phyloP scores from a whole-genome alignment of 176 grass and related monocot genomes.

The Juncus inflexus region DNA sequence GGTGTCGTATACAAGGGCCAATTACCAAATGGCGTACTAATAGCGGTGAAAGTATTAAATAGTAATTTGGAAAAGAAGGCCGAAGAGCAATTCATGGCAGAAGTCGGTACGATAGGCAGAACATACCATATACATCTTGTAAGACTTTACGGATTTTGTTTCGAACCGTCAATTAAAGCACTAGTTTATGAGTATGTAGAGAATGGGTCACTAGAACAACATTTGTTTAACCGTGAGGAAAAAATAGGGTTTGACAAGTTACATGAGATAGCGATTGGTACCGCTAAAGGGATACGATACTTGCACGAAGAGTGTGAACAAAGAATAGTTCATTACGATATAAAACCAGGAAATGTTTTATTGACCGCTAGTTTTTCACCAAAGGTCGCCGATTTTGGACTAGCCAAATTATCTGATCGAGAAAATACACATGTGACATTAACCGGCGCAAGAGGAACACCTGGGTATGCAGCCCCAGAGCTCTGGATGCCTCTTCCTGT shows the following conservation, averaged over 20 bases:
- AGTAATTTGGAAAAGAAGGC: conserved; percentile 35
- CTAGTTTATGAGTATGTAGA: conserved; percentile 69
- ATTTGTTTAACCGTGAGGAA: conserved; percentile 31
- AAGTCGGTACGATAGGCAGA: conserved; percentile 48
- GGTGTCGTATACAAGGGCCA: conserved; percentile 42
- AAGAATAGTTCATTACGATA: conserved; percentile 67
- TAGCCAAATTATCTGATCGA: conserved; percentile 52
- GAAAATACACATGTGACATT: conserved; percentile 51
- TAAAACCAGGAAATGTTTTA: conserved; percentile 72
- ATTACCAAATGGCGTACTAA: conserved; percentile 34
- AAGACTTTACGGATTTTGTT: conserved; percentile 71
- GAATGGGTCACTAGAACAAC: conserved; percentile 41
- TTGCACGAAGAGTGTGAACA: conserved; percentile 63
- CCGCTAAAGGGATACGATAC: conserved; percentile 49
- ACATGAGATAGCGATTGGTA: conserved; percentile 44
- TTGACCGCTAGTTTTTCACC: conserved; percentile 33
- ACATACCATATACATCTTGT: conserved; percentile 75
- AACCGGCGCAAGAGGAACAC: conserved; percentile 46
- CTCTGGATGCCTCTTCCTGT: conserved; percentile 56
- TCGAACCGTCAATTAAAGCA: conserved; percentile 36
- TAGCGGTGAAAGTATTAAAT: conserved; percentile 55
- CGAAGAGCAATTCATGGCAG: conserved; percentile 65
- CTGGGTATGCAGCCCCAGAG: conserved; percentile 65
- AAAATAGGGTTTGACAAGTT: conserved; percentile 32
- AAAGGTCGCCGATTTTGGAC: conserved; percentile 67